Percentiles rank a stretch among this genome's conserved stretches.
phyloP scores from a whole-genome alignment of 768 basidiomycete genomes.

The Tylopilus cervinicoccineus region DNA sequence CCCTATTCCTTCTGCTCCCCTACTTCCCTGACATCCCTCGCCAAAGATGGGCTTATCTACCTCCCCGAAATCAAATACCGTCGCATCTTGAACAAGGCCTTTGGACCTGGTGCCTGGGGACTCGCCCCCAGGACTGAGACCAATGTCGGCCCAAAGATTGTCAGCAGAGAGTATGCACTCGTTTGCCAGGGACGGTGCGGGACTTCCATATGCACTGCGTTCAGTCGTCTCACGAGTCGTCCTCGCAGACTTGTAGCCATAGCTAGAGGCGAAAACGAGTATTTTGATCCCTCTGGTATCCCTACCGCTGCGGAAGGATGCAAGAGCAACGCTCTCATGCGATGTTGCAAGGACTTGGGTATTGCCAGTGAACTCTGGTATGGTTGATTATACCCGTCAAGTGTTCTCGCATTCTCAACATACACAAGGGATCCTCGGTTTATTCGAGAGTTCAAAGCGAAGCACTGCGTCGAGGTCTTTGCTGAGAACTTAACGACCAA shows the following conservation, averaged over 20 bases:
- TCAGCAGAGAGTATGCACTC: slow-evolving; percentile 91
- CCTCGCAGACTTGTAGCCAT: slow-evolving; percentile 73
- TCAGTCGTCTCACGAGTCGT: background rate
- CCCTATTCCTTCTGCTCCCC: background rate
- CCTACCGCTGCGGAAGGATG: slow-evolving; percentile 93
- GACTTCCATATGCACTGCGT: background rate
- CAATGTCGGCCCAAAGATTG: slow-evolving; percentile 81
- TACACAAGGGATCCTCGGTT: slow-evolving; percentile 85
- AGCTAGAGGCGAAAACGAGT: slow-evolving; percentile 94
- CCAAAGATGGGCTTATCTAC: slow-evolving; percentile 84
- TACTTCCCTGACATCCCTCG: background rate
- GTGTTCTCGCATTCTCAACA: background rate
- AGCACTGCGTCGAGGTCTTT: slow-evolving; percentile 82
- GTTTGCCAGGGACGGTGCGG: slow-evolving; percentile 86
- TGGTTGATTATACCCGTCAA: slow-evolving; percentile 14
- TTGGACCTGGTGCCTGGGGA: slow-evolving; percentile 97
- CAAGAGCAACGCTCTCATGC: slow-evolving; percentile 96
- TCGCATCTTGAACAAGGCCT: slow-evolving; percentile 85
- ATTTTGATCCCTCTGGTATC: slow-evolving; percentile 87
- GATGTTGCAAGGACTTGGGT: slow-evolving; percentile 95
- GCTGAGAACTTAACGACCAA: slow-evolving; percentile 81
- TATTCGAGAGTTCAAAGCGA: slow-evolving; percentile 86
- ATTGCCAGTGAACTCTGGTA: slow-evolving; percentile 96
- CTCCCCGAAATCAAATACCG: slow-evolving; percentile 97
- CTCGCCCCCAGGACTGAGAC: slow-evolving; percentile 91